These are phyloP conservation scores for Tylopilus microsporus DNA, from an alignment of 1,284 basidiomycete species.

Conservation along the genomic window DNA sequence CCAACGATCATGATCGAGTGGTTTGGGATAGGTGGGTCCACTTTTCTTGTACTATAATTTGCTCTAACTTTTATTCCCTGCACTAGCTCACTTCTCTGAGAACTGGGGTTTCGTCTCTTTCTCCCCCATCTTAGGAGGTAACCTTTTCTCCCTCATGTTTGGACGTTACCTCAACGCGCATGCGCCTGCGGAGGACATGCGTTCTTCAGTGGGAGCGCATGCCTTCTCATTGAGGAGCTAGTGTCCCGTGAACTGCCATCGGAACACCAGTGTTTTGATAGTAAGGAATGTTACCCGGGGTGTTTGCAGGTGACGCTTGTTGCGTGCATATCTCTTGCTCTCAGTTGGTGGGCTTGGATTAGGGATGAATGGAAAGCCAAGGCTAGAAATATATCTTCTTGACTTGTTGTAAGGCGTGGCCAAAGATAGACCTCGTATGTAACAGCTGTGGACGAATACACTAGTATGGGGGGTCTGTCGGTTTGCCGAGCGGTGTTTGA, in stretches of 20 bases:
- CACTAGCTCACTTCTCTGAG: conserved; percentile 65
- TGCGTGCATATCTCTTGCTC: conserved; percentile 42
- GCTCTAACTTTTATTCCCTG: background rate
- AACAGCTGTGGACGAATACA: too few species aligned
- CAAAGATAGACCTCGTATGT: too few species aligned
- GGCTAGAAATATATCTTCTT: background rate
- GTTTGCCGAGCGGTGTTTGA: too few species aligned
- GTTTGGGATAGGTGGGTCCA: conserved; percentile 70
- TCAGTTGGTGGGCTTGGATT: conserved; percentile 42
- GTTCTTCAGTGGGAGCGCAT: background rate
- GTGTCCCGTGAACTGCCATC: conserved; percentile 27
- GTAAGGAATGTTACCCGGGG: conserved; percentile 43
- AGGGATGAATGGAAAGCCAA: conserved; percentile 31
- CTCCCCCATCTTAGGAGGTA: conserved; percentile 76
- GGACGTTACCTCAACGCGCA: conserved; percentile 77
- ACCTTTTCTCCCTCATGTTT: conserved; percentile 81
- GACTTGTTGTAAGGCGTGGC: too few species aligned
- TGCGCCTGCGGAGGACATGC: conserved; percentile 29
- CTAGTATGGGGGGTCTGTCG: too few species aligned
- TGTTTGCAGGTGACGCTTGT: conserved; percentile 43
- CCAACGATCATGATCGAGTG: conserved; percentile 80
- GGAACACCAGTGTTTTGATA: conserved; percentile 43
- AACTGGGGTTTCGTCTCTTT: conserved; percentile 83
- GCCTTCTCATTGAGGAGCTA: conserved; percentile 4
- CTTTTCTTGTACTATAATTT: background rate